These are phyloP conservation scores for Phaeoacremonium minimum DNA, from an alignment of 2,329 filamentous ascomycete genomes.

Conservation along the genomic window DNA sequence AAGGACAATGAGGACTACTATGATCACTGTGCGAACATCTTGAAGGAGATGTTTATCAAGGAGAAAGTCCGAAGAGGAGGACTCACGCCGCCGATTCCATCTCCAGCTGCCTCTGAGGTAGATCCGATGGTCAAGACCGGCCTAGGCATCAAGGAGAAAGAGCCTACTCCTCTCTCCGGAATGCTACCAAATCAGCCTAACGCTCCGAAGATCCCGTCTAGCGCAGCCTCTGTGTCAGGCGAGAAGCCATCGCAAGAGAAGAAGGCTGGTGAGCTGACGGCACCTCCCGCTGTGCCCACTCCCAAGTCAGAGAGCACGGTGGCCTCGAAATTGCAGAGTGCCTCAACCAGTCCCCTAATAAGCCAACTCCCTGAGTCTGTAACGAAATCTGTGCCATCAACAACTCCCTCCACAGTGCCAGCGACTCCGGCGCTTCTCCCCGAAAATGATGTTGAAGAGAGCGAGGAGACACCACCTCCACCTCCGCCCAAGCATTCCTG, in stretches of 20 bases:
- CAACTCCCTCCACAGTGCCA: slow-evolving; percentile 33
- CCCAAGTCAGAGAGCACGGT: slow-evolving; percentile 20
- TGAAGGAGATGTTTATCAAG: slow-evolving; percentile 82
- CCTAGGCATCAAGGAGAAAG: slow-evolving; percentile 14
- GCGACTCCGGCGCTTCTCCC: slow-evolving; percentile 30
- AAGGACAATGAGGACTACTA: slow-evolving; percentile 99
- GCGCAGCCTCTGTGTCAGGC: neutral
- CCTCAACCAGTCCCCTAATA: slow-evolving; percentile 14
- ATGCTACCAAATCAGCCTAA: slow-evolving; percentile 9
- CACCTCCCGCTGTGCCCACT: neutral
- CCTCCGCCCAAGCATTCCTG: slow-evolving; percentile 84
- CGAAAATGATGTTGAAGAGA: slow-evolving; percentile 20
- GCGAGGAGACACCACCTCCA: slow-evolving; percentile 54
- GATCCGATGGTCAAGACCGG: slow-evolving; percentile 27
- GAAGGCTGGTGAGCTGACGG: neutral
- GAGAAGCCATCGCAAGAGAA: slow-evolving; percentile 6
- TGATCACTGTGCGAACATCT: slow-evolving; percentile 79
- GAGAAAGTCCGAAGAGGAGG: slow-evolving; percentile 66
- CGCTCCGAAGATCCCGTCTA: slow-evolving; percentile 1
- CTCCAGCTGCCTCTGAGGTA: slow-evolving; percentile 33
- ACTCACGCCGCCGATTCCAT: slow-evolving; percentile 51
- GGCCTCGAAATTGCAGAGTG: slow-evolving; percentile 14
- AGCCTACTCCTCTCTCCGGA: slow-evolving; percentile 8
- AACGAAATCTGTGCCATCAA: slow-evolving; percentile 24
- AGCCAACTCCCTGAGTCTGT: slow-evolving; percentile 13